Base-by-base conservation (phyloP, 2,329 filamentous ascomycete genomes). In the Aspergillus flavus region DNA sequence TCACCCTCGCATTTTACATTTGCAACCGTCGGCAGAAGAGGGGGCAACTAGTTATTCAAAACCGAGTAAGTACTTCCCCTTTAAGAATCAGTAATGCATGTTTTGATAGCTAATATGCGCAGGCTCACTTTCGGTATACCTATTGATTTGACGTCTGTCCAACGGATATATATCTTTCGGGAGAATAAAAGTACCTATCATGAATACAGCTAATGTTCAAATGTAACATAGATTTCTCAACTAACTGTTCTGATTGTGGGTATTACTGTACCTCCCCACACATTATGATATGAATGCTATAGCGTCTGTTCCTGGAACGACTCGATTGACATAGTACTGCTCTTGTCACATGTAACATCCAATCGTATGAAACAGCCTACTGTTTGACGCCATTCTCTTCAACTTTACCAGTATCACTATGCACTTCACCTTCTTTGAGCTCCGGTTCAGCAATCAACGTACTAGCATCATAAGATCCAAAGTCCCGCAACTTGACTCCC, bases 1-100 rank as follows among this genome's bases (percentile, higher is more conserved):
- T 88, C 65, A 82, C 84, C 0, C 41, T 80, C 2, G 84, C 85
- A 65, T 89, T 89, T 68, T 83, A 81, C 67, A 69, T 74, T 34
- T 78, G 80, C 12, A 89, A 89, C 70, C 74, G 74, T 61, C 72
- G 75, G 61, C 84, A 86, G 70, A 76, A 70, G 11, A 76, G 71
- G 50, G 85, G 85, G 1, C 78, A 79, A 69, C 77, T 73, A 39
- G 59, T 85, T 2, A 78, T 89, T 52, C 86, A 89, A 69, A 79
- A 81, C 26, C 69, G 70, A 68, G 76, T 79, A 72, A 57, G 70
- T 69, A 10, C 54, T 43, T 39, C 48, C 36, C 62, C 21, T 2
- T 48, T 41, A 59, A 41, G 57, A 16, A 3, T 30, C 2, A 36
- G 55, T 26, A 30, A 16, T 54, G 21, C 32, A 28, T 36, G 34